Conservation (phyloP, 2,329 filamentous ascomycete species). For the Grosmannia penicillata region DNA sequence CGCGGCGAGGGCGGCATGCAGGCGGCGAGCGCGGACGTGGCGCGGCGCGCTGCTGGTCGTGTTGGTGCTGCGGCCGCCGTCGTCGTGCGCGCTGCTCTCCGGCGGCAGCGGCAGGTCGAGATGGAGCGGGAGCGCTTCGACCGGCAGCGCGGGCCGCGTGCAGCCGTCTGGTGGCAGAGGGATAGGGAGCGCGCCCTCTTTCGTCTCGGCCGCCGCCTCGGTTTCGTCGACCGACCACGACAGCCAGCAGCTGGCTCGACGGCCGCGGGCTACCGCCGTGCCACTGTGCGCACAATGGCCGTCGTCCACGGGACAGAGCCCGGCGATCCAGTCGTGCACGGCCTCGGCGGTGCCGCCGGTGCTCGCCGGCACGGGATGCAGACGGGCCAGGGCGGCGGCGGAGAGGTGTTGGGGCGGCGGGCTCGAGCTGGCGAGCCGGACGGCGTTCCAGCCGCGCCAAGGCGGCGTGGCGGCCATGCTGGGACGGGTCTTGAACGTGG, state of each 20-base stretch:
- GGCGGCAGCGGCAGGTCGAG: background rate
- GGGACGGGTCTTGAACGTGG: no score
- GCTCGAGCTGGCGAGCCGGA: no score
- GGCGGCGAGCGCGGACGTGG: background rate
- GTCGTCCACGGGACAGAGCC: background rate
- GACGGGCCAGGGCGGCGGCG: background rate
- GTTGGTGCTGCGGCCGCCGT: background rate
- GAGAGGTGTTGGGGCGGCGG: background rate
- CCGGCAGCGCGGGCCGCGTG: background rate
- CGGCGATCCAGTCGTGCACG: background rate
- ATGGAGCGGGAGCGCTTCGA: slow-evolving; percentile 1
- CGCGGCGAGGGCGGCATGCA: background rate
- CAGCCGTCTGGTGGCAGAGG: background rate
- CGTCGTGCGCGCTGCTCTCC: background rate
- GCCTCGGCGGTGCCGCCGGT: background rate
- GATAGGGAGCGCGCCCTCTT: background rate
- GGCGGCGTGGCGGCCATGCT: no score
- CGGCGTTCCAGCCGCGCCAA: no score
- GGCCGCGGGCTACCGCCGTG: no score
- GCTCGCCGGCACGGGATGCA: background rate
- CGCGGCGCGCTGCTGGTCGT: background rate
- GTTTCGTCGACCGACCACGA: background rate
- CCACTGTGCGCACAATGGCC: no score
- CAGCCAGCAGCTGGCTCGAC: background rate
- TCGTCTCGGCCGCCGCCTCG: background rate